Conservation (phyloP, 2,329 filamentous ascomycete genomes). For the Canariomyces notabilis region DNA sequence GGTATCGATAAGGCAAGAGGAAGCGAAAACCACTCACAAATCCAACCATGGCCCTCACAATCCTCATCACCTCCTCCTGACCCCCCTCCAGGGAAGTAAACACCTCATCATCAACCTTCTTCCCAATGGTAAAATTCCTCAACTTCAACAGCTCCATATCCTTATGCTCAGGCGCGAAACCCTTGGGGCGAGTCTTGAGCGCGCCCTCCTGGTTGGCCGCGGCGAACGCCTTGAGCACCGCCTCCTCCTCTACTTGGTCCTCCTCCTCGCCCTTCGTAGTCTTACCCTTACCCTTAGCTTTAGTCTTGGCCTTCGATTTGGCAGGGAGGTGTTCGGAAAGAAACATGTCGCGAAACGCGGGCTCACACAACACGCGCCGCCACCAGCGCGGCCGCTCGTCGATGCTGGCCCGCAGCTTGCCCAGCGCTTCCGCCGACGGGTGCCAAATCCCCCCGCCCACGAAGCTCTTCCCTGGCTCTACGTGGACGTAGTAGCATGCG, state of each 20-base stretch:
- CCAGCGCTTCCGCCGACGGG: conserved; percentile 63
- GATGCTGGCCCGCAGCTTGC: conserved; percentile 66
- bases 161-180: conserved; percentile 34
- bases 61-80: conserved; percentile 58
- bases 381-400: conserved; percentile 67
- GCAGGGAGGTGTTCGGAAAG: conserved; percentile 42
- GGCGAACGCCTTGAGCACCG: conserved; percentile 65
- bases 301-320: conserved; percentile 23
- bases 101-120: conserved; percentile 60
- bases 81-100: conserved; percentile 54
- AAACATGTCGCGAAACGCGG: conserved; percentile 59
- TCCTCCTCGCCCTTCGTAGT: background rate
- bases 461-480: conserved; percentile 66
- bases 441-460: conserved; percentile 80
- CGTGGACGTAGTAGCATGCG: conserved; percentile 82
- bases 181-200: conserved; percentile 82
- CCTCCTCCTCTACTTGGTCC: conserved; percentile 51
- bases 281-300: background rate
- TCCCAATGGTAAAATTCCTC: conserved; percentile 70
- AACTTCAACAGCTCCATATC: conserved; percentile 79
- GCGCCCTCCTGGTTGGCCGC: conserved; percentile 66
- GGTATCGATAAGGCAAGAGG: conserved; percentile 13
- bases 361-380: conserved; percentile 60
- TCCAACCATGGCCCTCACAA: conserved; percentile 65
- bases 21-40: conserved; percentile 60